Percentiles rank a stretch among this genome's conserved stretches.
These are phyloP conservation scores for Saturnispora bothae DNA, from an alignment of 805 yeast genomes.

Conservation along the genomic window DNA sequence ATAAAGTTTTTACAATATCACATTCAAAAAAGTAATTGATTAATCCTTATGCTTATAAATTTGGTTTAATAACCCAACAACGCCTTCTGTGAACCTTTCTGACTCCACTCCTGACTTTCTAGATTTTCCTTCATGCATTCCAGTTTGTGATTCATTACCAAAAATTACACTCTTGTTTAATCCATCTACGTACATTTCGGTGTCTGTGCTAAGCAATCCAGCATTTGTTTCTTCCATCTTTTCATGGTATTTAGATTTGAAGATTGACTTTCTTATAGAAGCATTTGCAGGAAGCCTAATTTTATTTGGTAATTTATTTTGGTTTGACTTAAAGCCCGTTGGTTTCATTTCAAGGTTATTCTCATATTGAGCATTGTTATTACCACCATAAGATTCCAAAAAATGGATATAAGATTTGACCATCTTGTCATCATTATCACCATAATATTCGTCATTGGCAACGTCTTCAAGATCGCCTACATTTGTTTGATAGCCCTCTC, in stretches of 20 bases:
- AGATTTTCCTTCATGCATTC: slow-evolving; percentile 8
- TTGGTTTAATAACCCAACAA: slow-evolving; percentile 61
- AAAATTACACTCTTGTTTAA: slow-evolving; percentile 25
- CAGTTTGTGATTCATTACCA: slow-evolving; percentile 29
- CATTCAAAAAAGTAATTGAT: too few species aligned
- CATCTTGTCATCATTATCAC: slow-evolving; percentile 75
- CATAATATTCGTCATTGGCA: slow-evolving; percentile 30
- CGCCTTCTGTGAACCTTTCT: slow-evolving; percentile 7
- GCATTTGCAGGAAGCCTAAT: background rate
- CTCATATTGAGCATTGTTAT: slow-evolving; percentile 13
- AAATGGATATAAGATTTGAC: slow-evolving; percentile 82
- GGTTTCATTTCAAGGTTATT: background rate
- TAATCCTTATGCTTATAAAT: slow-evolving; percentile 34
- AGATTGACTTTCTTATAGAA: background rate
- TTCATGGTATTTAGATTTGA: slow-evolving; percentile 5
- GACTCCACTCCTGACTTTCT: slow-evolving; percentile 6
- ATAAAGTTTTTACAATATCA: background rate
- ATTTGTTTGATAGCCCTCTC: slow-evolving; percentile 3
- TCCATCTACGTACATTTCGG: slow-evolving; percentile 16
- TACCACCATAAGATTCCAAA: slow-evolving; percentile 67
- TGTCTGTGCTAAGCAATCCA: slow-evolving; percentile 21
- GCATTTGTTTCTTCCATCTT: slow-evolving; percentile 22
- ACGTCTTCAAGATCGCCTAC: slow-evolving; percentile 22
- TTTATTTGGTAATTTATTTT: too few species aligned
- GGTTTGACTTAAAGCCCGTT: too few species aligned